Evolutionary conservation across 2,329 filamentous ascomycete genomes (phyloP).

Genomic region (Verruconis gallopava): DNA sequence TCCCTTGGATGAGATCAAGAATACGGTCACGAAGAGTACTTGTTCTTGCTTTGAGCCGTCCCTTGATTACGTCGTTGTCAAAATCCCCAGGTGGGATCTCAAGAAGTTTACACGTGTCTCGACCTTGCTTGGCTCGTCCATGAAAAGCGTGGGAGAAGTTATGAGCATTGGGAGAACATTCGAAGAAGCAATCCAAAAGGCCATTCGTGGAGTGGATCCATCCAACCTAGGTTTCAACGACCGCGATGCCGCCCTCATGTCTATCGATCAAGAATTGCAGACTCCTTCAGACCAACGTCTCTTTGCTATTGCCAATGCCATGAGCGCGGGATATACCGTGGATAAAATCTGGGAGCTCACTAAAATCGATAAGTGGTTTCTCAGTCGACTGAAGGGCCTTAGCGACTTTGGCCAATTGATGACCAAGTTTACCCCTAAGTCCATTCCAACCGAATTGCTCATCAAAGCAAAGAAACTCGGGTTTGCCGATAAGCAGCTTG

Average conservation of each 20-base stretch:
- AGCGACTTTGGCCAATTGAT: slow-evolving; percentile 80
- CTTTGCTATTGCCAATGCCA: slow-evolving; percentile 95
- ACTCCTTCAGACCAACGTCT: slow-evolving; percentile 94
- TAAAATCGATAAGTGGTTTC: slow-evolving; percentile 98
- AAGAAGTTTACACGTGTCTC: slow-evolving; percentile 98
- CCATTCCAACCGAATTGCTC: slow-evolving; percentile 51
- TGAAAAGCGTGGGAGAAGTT: slow-evolving; percentile 99
- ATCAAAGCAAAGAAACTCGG: slow-evolving; percentile 83
- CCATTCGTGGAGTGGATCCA: slow-evolving; percentile 88
- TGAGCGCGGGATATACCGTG: slow-evolving; percentile 85
- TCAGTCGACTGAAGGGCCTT: slow-evolving; percentile 79
- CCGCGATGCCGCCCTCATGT: slow-evolving; percentile 74
- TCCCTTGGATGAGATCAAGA: slow-evolving; percentile 89
- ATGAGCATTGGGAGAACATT: slow-evolving; percentile 97
- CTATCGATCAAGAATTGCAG: slow-evolving; percentile 88
- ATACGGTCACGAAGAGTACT: slow-evolving; percentile 89
- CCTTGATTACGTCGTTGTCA: slow-evolving; percentile 94
- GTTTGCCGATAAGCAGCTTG: slow-evolving; percentile 86
- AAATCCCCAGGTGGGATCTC: slow-evolving; percentile 97
- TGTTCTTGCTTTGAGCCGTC: slow-evolving; percentile 98
- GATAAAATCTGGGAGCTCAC: slow-evolving; percentile 98
- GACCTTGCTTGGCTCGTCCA: slow-evolving; percentile 88
- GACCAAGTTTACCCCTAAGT: slow-evolving; percentile 54
- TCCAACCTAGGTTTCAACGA: slow-evolving; percentile 92
- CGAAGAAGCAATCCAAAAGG: slow-evolving; percentile 97